Conservation (phyloP, 2,329 filamentous ascomycete species). For the Ophiostoma sp. region DNA sequence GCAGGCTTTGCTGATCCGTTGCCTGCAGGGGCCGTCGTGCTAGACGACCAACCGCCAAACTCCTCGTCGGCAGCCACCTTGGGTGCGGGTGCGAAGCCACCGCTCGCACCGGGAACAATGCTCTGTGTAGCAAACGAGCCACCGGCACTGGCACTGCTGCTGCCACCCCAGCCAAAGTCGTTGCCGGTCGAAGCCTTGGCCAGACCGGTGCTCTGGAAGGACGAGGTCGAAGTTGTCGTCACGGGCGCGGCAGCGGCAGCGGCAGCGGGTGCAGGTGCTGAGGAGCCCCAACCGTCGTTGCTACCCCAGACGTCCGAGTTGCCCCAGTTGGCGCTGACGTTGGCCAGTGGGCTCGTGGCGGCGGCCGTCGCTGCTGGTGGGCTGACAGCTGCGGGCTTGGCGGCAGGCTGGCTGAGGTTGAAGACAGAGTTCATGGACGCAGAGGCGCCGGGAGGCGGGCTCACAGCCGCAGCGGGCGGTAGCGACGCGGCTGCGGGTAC, state of each 20-base stretch:
- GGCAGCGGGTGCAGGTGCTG: conserved; percentile 48
- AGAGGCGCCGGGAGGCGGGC: conserved; percentile 42
- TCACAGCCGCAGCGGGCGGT: conserved; percentile 39
- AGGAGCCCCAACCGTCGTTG: conserved; percentile 76
- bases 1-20: conserved; percentile 50
- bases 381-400: conserved; percentile 42
- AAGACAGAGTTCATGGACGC: conserved; percentile 67
- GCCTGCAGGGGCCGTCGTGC: conserved; percentile 50
- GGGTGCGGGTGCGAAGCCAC: conserved; percentile 64
- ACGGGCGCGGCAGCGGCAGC: conserved; percentile 40
- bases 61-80: conserved; percentile 88
- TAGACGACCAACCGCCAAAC: conserved; percentile 91
- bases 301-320: conserved; percentile 75
- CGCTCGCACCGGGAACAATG: conserved; percentile 62
- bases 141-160: conserved; percentile 32
- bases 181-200: conserved; percentile 39
- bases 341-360: conserved; percentile 39
- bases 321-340: conserved; percentile 42
- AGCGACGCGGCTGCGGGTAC: conserved; percentile 47
- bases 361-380: conserved; percentile 43
- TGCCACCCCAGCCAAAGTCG: conserved; percentile 63
- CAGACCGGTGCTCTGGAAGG: neutral
- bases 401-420: conserved; percentile 64
- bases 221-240: conserved; percentile 33
- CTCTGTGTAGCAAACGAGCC: conserved; percentile 58